Evolutionary conservation across 176 grass and related monocot species (phyloP), one percentile per base, ranked within the genome.

Genomic region (Musa schizocarpa): DNA sequence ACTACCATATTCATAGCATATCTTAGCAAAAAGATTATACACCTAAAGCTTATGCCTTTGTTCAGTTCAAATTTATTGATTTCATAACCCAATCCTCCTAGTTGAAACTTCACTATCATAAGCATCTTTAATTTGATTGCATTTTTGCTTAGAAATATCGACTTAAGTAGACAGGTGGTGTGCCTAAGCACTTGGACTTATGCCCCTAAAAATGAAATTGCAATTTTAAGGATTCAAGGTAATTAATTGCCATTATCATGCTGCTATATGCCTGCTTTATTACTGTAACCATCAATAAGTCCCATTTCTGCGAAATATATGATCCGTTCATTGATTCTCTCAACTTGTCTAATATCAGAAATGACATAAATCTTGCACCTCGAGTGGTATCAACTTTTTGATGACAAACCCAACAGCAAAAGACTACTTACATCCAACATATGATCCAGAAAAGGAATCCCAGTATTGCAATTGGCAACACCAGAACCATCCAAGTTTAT

Each of bases 391-490:
- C 29, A 3, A 29, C 29, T 17, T n/a, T 50, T n/a, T 19, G 13
- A 9, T 9, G 78, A 26, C 11, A 75, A 26, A 76, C 49, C 5
- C 74, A 71, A 71, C 5, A 4, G 8, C 20, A 71, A 56, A 14
- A 55, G 56, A 56, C 29, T 72, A 79, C 83, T 85, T 66, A 97
- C 94, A 85, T 93, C 94, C 25, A 98, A 78, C 94, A 98, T 93
- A 74, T 98, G 94, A 82, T 98, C 94, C 82, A 93, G 49, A 82
- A 98, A 98, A 2, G 88, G 88, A 77, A 97, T 93, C 74, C 90
- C 90, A 43, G 94, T 97, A 75, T 54, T 87, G 58, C 83, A 93
- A 3, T 88, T 58, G 0, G 90, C 83, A 55, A 89, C 78, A 16
- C 94, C 94, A 65, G 94, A 87, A 67, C 94, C 90, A 74, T 98